Conservation (phyloP, 495 filamentous ascomycete genomes). For the Hapsidospora chrysogenum region DNA sequence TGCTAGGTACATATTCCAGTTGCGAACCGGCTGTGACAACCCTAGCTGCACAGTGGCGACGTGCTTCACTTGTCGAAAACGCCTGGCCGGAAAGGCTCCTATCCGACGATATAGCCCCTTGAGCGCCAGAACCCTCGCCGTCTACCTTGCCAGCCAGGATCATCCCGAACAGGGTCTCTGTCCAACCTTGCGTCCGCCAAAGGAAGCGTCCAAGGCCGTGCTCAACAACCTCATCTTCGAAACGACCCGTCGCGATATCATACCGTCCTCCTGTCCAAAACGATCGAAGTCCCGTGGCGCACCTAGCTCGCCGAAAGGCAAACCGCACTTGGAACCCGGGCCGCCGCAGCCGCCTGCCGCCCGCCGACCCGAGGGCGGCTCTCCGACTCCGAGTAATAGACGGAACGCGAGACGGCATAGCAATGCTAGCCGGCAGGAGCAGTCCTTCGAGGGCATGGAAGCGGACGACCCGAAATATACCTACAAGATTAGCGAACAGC, state of each 20-base stretch:
- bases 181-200: slow-evolving; percentile 25
- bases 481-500: background rate
- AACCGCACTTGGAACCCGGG: no score
- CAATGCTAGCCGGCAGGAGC: no score
- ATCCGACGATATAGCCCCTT: slow-evolving; percentile 53
- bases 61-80: slow-evolving; percentile 62
- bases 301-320: no score
- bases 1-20: slow-evolving; percentile 69
- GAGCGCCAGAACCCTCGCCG: slow-evolving; percentile 63
- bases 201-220: slow-evolving; percentile 18
- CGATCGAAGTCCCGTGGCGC: no score
- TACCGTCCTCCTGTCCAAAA: no score
- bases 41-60: slow-evolving; percentile 56
- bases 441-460: no score
- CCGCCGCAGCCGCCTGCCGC: no score
- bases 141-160: slow-evolving; percentile 62
- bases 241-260: background rate
- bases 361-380: no score
- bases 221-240: slow-evolving; percentile 18
- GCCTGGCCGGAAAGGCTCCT: slow-evolving; percentile 44
- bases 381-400: no score
- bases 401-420: no score
- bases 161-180: slow-evolving; percentile 63
- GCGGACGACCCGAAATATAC: background rate
- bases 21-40: slow-evolving; percentile 65